phyloP scores from a whole-genome alignment of 1,139 yeast genomes.

The Pneumocystis sp. region DNA sequence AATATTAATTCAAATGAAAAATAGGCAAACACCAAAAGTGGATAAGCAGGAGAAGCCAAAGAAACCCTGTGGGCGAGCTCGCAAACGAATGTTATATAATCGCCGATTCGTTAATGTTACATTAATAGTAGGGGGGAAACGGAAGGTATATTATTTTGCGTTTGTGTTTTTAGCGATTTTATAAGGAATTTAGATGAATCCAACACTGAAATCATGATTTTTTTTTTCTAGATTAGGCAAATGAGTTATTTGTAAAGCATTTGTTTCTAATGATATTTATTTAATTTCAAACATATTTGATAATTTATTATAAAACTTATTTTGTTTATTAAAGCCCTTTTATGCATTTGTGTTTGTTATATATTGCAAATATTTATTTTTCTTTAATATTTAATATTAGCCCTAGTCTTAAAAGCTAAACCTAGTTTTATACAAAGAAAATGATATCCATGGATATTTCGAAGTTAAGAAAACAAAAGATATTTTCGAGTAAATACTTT shows the following conservation, averaged over 20 bases:
- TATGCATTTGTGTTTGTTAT: too few relatives aligned
- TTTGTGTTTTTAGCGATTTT: too few relatives aligned
- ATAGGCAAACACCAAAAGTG: constrained; percentile 69
- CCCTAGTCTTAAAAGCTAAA: too few relatives aligned
- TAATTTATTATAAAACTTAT: too few relatives aligned
- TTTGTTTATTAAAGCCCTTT: too few relatives aligned
- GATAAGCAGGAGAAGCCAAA: constrained; percentile 74
- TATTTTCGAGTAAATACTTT: too few relatives aligned
- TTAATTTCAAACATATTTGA: too few relatives aligned
- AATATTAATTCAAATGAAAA: background rate
- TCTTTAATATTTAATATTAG: too few relatives aligned
- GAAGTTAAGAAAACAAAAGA: too few relatives aligned
- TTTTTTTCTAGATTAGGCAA: background rate
- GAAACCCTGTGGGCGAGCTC: constrained; percentile 80
- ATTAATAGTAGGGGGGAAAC: constrained; percentile 77
- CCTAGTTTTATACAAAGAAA: too few relatives aligned
- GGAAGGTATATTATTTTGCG: constrained; percentile 42
- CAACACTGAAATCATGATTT: background rate
- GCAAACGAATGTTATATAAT: constrained; percentile 97
- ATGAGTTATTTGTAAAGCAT: background rate
- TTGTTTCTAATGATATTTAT: background rate
- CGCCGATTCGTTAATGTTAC: constrained; percentile 97
- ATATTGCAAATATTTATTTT: too few relatives aligned
- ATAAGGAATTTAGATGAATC: background rate
- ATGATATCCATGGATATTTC: too few relatives aligned